Percentiles rank a stretch among this genome's conserved stretches.
phyloP scores from a whole-genome alignment of 2,329 filamentous ascomycete species.

The Pseudovirgaria hyperparasitica region DNA sequence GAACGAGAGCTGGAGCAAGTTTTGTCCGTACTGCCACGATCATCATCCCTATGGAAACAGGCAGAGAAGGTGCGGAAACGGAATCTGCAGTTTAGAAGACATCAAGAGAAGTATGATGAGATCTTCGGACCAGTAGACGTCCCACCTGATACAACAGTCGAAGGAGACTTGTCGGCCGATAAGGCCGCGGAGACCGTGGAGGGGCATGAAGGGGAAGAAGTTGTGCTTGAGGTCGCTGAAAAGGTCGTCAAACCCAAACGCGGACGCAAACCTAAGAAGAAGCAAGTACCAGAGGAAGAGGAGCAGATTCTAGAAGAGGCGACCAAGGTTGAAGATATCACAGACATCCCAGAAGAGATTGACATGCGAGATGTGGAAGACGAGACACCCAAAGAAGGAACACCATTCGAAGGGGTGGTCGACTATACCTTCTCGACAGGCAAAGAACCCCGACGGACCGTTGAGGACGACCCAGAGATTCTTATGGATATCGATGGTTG shows the following conservation, averaged over 20 bases:
- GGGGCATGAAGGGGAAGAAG: conserved; percentile 33
- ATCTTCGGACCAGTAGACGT: conserved; percentile 25
- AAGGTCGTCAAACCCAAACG: conserved; percentile 46
- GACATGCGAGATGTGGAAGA: conserved; percentile 32
- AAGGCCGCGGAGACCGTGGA: conserved; percentile 20
- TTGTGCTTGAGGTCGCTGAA: conserved; percentile 14
- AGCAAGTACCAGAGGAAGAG: conserved; percentile 58
- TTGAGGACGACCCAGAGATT: conserved; percentile 51
- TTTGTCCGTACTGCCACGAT: conserved; percentile 40
- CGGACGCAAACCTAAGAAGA: conserved; percentile 72
- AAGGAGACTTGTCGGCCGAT: conserved; percentile 27
- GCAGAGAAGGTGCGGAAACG: conserved; percentile 48
- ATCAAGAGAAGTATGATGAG: conserved; percentile 21
- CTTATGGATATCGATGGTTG: conserved; percentile 59
- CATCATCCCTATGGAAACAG: conserved; percentile 61
- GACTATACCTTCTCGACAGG: conserved; percentile 48
- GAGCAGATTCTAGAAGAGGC: conserved; percentile 43
- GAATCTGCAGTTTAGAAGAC: conserved; percentile 46
- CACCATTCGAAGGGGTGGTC: conserved; percentile 27
- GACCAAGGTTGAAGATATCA: conserved; percentile 21
- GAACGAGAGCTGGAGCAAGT: conserved; percentile 48
- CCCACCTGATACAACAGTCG: conserved; percentile 34
- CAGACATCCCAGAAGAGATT: conserved; percentile 13
- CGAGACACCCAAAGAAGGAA: conserved; percentile 15
- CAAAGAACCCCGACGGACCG: conserved; percentile 48